Percentiles rank a stretch among this genome's conserved stretches.
These are phyloP conservation scores for Schwanniomyces sp. DNA, from an alignment of 805 yeast species.

Conservation along the genomic window DNA sequence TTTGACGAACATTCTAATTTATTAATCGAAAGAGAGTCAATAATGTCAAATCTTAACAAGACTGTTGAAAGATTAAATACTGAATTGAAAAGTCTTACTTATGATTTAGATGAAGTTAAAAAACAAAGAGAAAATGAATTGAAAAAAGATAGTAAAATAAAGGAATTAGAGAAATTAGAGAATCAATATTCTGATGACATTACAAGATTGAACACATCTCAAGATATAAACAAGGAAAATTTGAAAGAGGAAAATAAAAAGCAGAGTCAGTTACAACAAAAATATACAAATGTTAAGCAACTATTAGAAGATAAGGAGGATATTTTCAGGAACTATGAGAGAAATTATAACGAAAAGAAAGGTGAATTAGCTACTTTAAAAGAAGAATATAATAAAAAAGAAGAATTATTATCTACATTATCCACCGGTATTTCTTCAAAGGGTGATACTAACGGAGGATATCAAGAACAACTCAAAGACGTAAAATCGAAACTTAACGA, in stretches of 20 bases:
- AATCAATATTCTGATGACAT: slow-evolving; percentile 57
- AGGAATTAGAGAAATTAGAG: slow-evolving; percentile 59
- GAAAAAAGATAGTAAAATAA: slow-evolving; percentile 58
- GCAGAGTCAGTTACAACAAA: slow-evolving; percentile 28
- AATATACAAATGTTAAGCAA: slow-evolving; percentile 30
- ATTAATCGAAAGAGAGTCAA: slow-evolving; percentile 40
- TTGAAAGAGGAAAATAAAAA: slow-evolving; percentile 51
- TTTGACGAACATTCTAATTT: slow-evolving; percentile 44
- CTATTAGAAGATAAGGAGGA: slow-evolving; percentile 35
- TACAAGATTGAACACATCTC: slow-evolving; percentile 66
- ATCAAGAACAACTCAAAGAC: slow-evolving; percentile 65
- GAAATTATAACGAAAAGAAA: slow-evolving; percentile 45
- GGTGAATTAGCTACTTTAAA: slow-evolving; percentile 45
- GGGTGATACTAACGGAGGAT: slow-evolving; percentile 76
- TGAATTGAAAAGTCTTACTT: slow-evolving; percentile 60
- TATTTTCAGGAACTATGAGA: slow-evolving; percentile 41
- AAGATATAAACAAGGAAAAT: slow-evolving; percentile 57
- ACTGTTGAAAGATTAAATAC: slow-evolving; percentile 45
- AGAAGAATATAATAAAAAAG: slow-evolving; percentile 54
- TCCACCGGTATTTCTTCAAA: slow-evolving; percentile 88
- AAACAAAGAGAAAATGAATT: slow-evolving; percentile 55
- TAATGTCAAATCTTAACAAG: slow-evolving; percentile 40
- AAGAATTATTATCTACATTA: slow-evolving; percentile 76
- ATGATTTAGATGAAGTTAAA: slow-evolving; percentile 59
- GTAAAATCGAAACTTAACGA: slow-evolving; percentile 57